These are phyloP conservation scores for Eimeria zaria DNA, from an alignment of 169 alveolate species.

Conservation along the genomic window DNA sequence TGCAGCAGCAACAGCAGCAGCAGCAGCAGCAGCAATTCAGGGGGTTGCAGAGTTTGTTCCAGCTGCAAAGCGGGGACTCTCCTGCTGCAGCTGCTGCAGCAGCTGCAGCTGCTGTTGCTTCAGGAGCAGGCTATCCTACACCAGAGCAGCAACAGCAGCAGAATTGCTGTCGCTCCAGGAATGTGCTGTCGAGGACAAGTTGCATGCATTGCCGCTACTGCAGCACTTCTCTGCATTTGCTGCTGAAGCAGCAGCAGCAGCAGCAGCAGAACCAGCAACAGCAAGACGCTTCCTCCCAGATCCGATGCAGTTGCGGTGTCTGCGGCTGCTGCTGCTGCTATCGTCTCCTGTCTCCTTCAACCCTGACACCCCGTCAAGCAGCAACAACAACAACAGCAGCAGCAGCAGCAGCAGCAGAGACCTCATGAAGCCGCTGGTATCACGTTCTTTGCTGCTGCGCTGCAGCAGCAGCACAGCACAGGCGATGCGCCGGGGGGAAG, in stretches of 20 bases:
- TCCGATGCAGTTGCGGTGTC: constrained; percentile 2
- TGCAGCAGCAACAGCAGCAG: background rate
- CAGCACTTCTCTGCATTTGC: background rate
- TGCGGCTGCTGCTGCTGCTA: constrained; percentile 12
- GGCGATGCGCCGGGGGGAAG: background rate
- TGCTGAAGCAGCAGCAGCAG: constrained; percentile 30
- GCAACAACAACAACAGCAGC: constrained; percentile 34
- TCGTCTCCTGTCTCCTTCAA: background rate
- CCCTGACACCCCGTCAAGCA: background rate
- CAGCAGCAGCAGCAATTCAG: background rate
- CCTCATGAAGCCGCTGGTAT: background rate
- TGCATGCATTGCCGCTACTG: background rate
- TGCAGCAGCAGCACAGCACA: background rate
- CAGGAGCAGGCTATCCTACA: background rate
- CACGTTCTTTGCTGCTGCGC: background rate
- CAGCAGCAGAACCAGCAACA: no score
- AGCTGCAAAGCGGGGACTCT: no score
- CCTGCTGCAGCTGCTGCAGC: background rate
- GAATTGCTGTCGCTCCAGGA: background rate
- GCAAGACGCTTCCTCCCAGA: background rate
- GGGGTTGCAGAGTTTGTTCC: no score
- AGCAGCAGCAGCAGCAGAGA: constrained; percentile 25
- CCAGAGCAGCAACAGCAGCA: constrained; percentile 13
- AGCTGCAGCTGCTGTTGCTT: background rate
- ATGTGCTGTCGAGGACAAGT: background rate